Conservation (phyloP, 176 grass and related monocot genomes). For the Musa troglodytarum region DNA sequence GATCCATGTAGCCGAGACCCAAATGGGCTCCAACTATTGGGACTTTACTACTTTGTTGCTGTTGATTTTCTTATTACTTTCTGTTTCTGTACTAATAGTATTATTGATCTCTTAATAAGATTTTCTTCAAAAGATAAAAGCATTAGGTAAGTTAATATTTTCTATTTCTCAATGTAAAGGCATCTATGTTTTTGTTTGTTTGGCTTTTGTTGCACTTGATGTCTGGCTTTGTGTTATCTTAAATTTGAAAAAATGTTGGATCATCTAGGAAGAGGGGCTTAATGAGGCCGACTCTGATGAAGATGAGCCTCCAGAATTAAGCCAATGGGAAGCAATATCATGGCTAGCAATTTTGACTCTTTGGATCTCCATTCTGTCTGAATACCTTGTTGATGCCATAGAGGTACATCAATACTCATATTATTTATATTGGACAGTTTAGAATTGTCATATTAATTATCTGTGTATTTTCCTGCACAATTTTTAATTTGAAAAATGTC, state of each 20-base stretch:
- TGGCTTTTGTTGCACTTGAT: not conserved
- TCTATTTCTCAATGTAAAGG: not conserved
- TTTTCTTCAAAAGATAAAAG: not conserved
- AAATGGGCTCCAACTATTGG: no score
- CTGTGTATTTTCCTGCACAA: no score
- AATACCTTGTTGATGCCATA: slow-evolving; percentile 93
- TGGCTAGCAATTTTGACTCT: slow-evolving; percentile 91
- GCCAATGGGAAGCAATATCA: slow-evolving; percentile 56
- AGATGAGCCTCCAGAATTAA: slow-evolving; percentile 62
- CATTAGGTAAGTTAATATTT: not conserved
- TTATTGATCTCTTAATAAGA: no score
- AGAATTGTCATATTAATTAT: no score
- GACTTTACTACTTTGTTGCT: no score
- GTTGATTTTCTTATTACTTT: no score
- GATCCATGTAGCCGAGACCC: no score
- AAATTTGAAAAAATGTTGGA: not conserved
- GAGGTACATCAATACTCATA: slow-evolving; percentile 38
- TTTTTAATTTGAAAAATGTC: no score
- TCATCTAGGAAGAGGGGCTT: slow-evolving; percentile 40
- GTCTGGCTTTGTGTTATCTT: not conserved
- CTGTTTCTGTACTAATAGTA: no score
- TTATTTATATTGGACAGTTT: not conserved
- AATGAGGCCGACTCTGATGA: slow-evolving; percentile 34
- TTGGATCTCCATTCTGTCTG: slow-evolving; percentile 97
- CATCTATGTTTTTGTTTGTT: not conserved